phyloP scores from a whole-genome alignment of 2,329 filamentous ascomycete genomes.

The Cercospora citrullina region DNA sequence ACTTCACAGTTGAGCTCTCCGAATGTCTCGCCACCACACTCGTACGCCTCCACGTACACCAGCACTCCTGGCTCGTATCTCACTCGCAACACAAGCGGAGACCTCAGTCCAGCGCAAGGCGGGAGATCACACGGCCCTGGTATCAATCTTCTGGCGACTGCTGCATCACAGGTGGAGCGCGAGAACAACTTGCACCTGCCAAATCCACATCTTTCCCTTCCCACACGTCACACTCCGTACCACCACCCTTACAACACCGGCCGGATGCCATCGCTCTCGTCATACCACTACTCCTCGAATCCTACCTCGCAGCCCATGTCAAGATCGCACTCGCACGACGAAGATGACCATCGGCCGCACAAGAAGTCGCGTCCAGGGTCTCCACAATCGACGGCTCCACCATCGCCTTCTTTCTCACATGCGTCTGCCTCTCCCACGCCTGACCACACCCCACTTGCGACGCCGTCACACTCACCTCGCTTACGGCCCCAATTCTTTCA shows the following conservation, averaged over 20 bases:
- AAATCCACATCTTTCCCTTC: conserved; percentile 41
- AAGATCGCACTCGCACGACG: conserved; percentile 78
- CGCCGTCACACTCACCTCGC: conserved; percentile 90
- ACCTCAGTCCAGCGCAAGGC: conserved; percentile 49
- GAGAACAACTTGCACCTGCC: conserved; percentile 53
- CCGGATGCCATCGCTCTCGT: conserved; percentile 73
- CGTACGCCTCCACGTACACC: conserved; percentile 63
- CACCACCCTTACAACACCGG: conserved; percentile 56
- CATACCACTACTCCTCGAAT: conserved; percentile 63
- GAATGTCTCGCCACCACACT: conserved; percentile 92
- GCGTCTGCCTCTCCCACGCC: conserved; percentile 93
- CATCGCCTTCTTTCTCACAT: conserved; percentile 93
- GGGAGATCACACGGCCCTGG: conserved; percentile 52
- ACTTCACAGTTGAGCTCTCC: conserved; percentile 85
- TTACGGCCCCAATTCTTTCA: conserved; percentile 71
- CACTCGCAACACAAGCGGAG: conserved; percentile 55
- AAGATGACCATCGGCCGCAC: conserved; percentile 74
- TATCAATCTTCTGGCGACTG: conserved; percentile 69
- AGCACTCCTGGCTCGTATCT: conserved; percentile 59
- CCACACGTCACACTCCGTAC: conserved; percentile 40
- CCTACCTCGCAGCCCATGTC: conserved; percentile 74
- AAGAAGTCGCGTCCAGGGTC: conserved; percentile 93
- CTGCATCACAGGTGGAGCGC: conserved; percentile 66
- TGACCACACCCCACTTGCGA: conserved; percentile 97
- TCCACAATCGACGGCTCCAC: conserved; percentile 91